Conservation (phyloP, 1,284 basidiomycete species). For the Trichosporon ovoides region DNA sequence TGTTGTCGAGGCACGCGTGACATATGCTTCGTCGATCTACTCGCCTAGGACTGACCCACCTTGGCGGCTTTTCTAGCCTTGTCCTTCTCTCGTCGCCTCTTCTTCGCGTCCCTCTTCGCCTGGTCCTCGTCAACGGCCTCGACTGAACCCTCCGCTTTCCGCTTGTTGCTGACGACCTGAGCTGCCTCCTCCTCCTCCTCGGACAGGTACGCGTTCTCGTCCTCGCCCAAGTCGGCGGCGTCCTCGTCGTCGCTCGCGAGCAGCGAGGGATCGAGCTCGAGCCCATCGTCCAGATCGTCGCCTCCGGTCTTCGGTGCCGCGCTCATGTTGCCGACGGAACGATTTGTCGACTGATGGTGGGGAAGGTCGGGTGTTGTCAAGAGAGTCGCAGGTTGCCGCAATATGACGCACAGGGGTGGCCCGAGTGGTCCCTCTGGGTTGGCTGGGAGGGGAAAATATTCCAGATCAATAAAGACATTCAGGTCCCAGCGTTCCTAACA, state of each 20-base stretch:
- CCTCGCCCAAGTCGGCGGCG: conserved; percentile 11
- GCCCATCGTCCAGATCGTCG: conserved; percentile 45
- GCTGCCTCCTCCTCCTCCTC: conserved; percentile 17
- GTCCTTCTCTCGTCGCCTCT: conserved; percentile 22
- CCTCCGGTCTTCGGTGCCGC: conserved; percentile 23
- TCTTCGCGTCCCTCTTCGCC: conserved; percentile 20
- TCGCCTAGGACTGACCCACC: conserved; percentile 15
- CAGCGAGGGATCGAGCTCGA: conserved; percentile 34
- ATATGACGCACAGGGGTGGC: conserved; percentile 4
- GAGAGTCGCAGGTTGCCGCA: not conserved
- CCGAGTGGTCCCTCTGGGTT: not conserved
- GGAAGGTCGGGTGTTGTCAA: not conserved
- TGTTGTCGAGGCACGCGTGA: not conserved
- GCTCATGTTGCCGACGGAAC: conserved; percentile 1
- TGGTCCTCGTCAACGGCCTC: conserved; percentile 13
- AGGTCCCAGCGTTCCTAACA: not conserved
- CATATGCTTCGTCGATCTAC: not conserved
- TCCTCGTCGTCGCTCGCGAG: conserved; percentile 22
- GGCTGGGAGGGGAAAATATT: not conserved
- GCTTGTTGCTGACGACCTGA: conserved; percentile 11
- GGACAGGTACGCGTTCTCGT: conserved; percentile 15
- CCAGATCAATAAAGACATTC: not conserved
- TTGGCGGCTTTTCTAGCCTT: conserved; percentile 26
- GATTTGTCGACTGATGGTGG: not conserved
- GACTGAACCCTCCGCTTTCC: conserved; percentile 7